Conservation (phyloP, 169 alveolate species). For the Amoebophrya sp. region DNA sequence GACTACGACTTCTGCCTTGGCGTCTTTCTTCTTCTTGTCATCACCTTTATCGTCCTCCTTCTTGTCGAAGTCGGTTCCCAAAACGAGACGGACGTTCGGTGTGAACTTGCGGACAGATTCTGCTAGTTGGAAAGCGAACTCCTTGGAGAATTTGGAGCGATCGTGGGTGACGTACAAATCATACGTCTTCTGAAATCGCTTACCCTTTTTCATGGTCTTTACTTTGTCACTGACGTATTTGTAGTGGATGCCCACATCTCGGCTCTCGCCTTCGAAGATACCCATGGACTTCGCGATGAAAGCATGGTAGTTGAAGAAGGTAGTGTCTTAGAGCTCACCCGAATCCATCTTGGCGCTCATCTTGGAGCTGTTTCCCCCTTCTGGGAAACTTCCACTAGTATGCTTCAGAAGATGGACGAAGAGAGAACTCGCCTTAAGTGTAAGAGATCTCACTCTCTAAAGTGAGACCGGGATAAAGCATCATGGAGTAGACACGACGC, state of each 20-base stretch:
- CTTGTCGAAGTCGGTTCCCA: constrained; percentile 35
- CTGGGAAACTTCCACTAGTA: no score
- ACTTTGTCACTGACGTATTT: constrained; percentile 52
- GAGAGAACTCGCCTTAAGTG: no score
- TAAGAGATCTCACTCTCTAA: constrained; percentile 50
- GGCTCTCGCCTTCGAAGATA: constrained; percentile 34
- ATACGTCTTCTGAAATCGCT: constrained; percentile 50
- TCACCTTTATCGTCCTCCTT: constrained; percentile 10
- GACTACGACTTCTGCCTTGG: neutral
- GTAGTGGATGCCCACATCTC: constrained; percentile 50
- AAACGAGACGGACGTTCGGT: constrained; percentile 44
- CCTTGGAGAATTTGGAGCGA: neutral
- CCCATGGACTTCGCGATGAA: constrained; percentile 30
- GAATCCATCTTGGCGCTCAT: no score
- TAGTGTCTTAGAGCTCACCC: no score
- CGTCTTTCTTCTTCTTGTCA: constrained; percentile 14
- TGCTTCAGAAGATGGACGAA: no score
- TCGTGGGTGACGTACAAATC: constrained; percentile 44
- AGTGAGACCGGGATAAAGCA: constrained; percentile 51
- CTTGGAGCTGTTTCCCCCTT: no score
- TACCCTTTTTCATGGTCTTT: constrained; percentile 49
- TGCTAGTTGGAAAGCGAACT: constrained; percentile 23
- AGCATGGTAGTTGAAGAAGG: constrained; percentile 51
- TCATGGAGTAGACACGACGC: constrained; percentile 49
- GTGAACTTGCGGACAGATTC: constrained; percentile 26